Base-by-base conservation (phyloP, 345 rosid species). In the Eutrema japonicum region DNA sequence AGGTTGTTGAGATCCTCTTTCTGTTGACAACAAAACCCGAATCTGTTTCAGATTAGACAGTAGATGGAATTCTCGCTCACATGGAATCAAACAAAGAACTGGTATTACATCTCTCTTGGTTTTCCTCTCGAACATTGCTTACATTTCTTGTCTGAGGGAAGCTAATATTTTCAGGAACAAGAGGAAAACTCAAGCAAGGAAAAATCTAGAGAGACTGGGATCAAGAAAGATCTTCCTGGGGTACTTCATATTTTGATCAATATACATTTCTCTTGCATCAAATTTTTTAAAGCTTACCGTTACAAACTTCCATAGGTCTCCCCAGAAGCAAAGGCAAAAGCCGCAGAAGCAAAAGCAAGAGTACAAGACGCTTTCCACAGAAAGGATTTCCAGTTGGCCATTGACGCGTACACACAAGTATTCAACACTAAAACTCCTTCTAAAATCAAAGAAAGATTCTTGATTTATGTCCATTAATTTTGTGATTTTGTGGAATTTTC, bases 331-430 rank as follows among this genome's bases (percentile, higher is more conserved):
- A 91, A 87, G 81, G 79, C 77, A 70, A 91, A 84, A 83, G 93
- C 95, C 18, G 95, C 87, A 10, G 93, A 91, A 82, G 95, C 98
- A 18, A 94, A 94, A 87, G 80, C 87, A 56, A 88, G 98, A 87
- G 98, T 90, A 80, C 86, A 86, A 35, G 96, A 87, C 7, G 97
- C 95, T 5, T 88, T 85, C 74, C 82, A 66, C 61, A 80, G 88
- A 77, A 83, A 89, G 40, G 92, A 91, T 70, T 86, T 52, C 66
- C 85, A 40, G 5, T 66, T 78, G 71, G 93, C 98, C 33, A 66
- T 89, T 33, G 90, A 88, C 73, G 89, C 89, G 27, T 91, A 91
- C 81, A 88, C 97, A 60, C 96, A 91, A 78, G 98, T 94, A 82
- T 56, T 71, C 30, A 42, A 62, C 52, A 13, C 60, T 65, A 42